These are phyloP conservation scores for Ananas comosus DNA, from an alignment of 176 grass and related monocot genomes.

Conservation along the genomic window DNA sequence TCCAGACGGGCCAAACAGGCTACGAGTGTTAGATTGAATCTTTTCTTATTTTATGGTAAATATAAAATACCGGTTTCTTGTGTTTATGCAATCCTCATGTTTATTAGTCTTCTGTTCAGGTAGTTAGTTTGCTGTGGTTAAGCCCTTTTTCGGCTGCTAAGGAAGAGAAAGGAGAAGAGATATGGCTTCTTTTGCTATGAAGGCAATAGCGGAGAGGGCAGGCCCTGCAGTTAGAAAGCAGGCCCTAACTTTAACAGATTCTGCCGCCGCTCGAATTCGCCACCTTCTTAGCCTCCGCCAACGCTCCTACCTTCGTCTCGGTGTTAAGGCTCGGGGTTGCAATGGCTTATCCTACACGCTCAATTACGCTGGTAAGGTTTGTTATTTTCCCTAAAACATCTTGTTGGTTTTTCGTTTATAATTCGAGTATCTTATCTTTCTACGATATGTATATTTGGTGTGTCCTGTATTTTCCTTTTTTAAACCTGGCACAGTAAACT, in stretches of 20 bases:
- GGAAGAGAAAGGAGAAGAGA: not conserved
- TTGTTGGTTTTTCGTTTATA: not conserved
- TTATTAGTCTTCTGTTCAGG: no score
- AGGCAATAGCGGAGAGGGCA: slow-evolving; percentile 32
- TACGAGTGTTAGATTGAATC: no score
- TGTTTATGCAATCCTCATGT: no score
- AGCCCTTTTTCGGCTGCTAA: no score
- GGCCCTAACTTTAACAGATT: slow-evolving; percentile 47
- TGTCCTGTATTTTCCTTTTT: no score
- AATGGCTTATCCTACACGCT: slow-evolving; percentile 89
- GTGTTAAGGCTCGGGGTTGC: slow-evolving; percentile 71
- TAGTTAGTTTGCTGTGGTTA: no score
- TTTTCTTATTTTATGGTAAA: no score
- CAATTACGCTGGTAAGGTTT: slow-evolving; percentile 57
- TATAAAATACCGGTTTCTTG: no score
- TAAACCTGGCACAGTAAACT: no score
- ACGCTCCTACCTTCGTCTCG: slow-evolving; percentile 49
- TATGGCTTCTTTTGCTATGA: slow-evolving; percentile 27
- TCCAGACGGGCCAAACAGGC: no score
- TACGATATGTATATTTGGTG: not conserved
- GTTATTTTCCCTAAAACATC: not conserved
- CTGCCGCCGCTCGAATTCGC: slow-evolving; percentile 46
- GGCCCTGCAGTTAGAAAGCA: slow-evolving; percentile 39
- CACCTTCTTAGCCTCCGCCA: slow-evolving; percentile 69
- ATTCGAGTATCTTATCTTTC: no score